Evolutionary conservation across 2,329 filamentous ascomycete species (phyloP).

Genomic region (Onygenales sp.): DNA sequence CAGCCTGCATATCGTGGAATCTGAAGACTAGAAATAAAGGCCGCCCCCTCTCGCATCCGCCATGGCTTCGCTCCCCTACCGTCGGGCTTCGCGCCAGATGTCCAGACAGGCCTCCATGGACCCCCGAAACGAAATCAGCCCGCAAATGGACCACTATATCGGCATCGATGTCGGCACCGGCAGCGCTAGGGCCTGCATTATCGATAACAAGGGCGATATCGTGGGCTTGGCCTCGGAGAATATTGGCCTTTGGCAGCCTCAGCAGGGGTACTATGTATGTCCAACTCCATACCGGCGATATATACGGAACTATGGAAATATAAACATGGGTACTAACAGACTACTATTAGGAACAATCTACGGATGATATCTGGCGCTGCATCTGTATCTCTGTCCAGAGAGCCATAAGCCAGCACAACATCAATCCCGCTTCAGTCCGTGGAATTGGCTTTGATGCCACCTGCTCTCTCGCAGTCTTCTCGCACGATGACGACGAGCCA

Average conservation of each 20-base stretch:
- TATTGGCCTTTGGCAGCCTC: conserved; percentile 71
- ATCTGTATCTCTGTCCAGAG: conserved; percentile 83
- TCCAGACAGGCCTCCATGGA: conserved; percentile 32
- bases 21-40: not conserved
- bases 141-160: conserved; percentile 56
- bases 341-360: conserved; percentile 78
- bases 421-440: conserved; percentile 65
- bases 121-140: conserved; percentile 47
- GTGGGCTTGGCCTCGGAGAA: conserved; percentile 60
- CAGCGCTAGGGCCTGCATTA: conserved; percentile 89
- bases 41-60: conserved; percentile 1
- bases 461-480: conserved; percentile 92
- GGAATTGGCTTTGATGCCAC: conserved; percentile 97
- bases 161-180: conserved; percentile 96
- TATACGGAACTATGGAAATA: not conserved
- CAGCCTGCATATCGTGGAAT: not conserved
- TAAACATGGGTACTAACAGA: not conserved
- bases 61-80: conserved; percentile 26
- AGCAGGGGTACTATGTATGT: conserved; percentile 63
- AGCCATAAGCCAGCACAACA: conserved; percentile 70
- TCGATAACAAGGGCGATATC: conserved; percentile 85
- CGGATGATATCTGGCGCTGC: conserved; percentile 89
- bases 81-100: conserved; percentile 21
- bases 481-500: conserved; percentile 79
- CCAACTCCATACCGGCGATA: not conserved